These are phyloP conservation scores for Urostyla sp. DNA, from an alignment of 73 alveolate genomes.

Conservation along the genomic window DNA sequence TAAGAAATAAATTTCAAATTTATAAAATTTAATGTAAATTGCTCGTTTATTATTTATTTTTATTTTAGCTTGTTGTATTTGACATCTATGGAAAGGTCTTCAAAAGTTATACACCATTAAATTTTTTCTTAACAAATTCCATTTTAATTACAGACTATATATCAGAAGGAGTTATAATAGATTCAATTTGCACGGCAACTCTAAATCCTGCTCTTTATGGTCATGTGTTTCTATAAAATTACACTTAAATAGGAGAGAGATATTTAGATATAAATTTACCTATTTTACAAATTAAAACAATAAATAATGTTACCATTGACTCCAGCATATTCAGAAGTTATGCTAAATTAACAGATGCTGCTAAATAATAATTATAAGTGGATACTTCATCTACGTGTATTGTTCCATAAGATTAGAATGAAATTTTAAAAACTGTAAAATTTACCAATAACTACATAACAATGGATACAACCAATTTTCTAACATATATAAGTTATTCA, in stretches of 20 bases:
- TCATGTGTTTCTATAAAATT: neutral
- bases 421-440: neutral
- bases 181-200: neutral
- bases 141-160: neutral
- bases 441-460: constrained; percentile 7
- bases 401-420: constrained; percentile 2
- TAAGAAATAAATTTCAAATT: constrained; percentile 4
- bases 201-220: neutral
- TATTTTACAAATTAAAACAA: neutral
- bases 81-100: neutral
- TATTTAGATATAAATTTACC: neutral
- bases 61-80: neutral
- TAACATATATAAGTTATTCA: neutral
- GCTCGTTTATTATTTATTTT: neutral
- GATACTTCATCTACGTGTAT: neutral
- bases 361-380: neutral
- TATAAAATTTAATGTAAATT: constrained; percentile 10
- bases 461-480: neutral
- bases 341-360: constrained; percentile 1
- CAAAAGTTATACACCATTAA: neutral
- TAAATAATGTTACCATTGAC: neutral
- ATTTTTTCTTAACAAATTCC: neutral
- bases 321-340: neutral
- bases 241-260: neutral
- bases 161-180: neutral